Base-by-base conservation (phyloP, 805 yeast species). In the Komagataella phaffii region DNA sequence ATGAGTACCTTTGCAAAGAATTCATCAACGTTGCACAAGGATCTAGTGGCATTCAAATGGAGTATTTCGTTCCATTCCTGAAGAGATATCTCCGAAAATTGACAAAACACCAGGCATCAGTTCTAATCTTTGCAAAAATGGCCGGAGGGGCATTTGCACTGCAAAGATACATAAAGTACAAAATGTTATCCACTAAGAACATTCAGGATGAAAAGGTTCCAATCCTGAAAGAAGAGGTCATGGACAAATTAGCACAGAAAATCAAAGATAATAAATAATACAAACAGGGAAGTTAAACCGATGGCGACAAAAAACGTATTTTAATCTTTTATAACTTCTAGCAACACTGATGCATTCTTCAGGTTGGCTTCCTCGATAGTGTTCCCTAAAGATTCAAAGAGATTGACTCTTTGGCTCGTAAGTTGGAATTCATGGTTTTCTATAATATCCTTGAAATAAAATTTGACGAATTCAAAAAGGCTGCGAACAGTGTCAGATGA, bases 321-420 rank as follows among this genome's bases (percentile, higher is more conserved):
- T 44, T 12, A 50, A n/a, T 57, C 58, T 36, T 67, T 72, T 7
- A 62, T 59, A 14, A 71, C 61, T 55, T 90, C 96, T 40, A 89
- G 71, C 49, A 88, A 66, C 6, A 90, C 67, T 48, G 91, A 83
- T 45, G 96, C 88, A 64, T 89, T 93, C 60, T 81, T 79, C 56
- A 93, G 73, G 1, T 89, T 90, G 1, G 93, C 88, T 6, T 79
- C 87, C 44, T 73, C 80, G 6, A 93, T 76, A 1, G 88, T 76
- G 54, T 67, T 57, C 43, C 79, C 79, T 46, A 87, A 64, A 47
- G 68, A 70, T 1, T 68, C 66, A 54, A 79, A 61, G 59, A 95
- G 60, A 66, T 84, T 75, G 58, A 75, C 74, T 50, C 88, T 70
- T 59, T 83, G 78, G 64, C 75, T 64, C 2, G 79, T 71, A 21